Conservation (phyloP, 257 asterid genomes). For the Rauvolfia tetraphylla region DNA sequence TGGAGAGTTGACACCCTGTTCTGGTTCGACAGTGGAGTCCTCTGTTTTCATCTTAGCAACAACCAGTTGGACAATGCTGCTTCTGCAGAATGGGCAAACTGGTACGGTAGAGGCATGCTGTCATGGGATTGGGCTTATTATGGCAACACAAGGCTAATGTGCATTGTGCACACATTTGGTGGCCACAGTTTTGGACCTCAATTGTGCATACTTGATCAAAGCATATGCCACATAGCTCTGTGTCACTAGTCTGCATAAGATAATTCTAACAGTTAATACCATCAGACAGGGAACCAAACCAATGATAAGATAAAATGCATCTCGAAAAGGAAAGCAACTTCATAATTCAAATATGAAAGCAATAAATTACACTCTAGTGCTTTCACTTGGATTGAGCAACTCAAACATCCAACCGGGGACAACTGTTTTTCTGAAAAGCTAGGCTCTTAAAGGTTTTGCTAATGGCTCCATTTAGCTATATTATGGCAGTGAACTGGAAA, state of each 20-base stretch:
- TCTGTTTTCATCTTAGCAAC: constrained; percentile 56
- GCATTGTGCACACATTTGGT: constrained; percentile 97
- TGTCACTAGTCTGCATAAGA: constrained; percentile 57
- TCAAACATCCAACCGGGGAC: too few species aligned
- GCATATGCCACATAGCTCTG: constrained; percentile 88
- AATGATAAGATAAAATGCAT: background rate
- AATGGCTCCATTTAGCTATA: background rate
- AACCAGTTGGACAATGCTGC: constrained; percentile 60
- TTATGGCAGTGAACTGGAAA: background rate
- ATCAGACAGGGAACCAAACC: background rate
- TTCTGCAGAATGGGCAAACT: constrained; percentile 91
- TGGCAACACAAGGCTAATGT: constrained; percentile 85
- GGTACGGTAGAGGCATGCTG: constrained; percentile 46
- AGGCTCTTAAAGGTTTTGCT: background rate
- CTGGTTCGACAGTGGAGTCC: constrained; percentile 21
- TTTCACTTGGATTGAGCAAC: background rate
- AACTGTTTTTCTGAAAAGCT: background rate
- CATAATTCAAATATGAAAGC: background rate
- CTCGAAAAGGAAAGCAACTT: background rate
- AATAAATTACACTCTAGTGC: background rate
- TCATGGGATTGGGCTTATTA: constrained; percentile 76
- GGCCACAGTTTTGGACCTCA: constrained; percentile 87
- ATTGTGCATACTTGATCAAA: constrained; percentile 87
- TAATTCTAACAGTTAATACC: constrained; percentile 10
- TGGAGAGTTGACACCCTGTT: constrained; percentile 42